Conservation (phyloP, 176 grass and related monocot genomes). For the Alopecurus myosuroides region DNA sequence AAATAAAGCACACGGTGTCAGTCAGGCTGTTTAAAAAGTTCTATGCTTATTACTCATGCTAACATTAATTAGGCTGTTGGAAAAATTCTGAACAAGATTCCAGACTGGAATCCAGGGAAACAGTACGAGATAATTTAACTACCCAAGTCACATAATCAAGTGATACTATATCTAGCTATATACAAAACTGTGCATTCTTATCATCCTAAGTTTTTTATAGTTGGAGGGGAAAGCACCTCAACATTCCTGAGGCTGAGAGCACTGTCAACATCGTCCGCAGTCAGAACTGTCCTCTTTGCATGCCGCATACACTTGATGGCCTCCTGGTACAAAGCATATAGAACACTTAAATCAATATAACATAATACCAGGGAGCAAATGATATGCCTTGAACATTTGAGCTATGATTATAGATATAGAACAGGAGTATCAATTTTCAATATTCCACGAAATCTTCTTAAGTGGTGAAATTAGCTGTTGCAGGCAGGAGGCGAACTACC, state of each 20-base stretch:
- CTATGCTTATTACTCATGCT: background rate
- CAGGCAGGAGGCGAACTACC: background rate
- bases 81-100: background rate
- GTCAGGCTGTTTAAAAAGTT: background rate
- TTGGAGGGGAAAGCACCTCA: conserved; percentile 43
- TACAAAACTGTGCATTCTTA: background rate
- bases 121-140: background rate
- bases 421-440: background rate
- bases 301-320: conserved; percentile 96
- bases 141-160: background rate
- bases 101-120: background rate
- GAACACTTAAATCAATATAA: background rate
- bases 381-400: background rate
- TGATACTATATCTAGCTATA: background rate
- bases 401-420: background rate
- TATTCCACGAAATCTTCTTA: background rate
- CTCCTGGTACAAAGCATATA: conserved; percentile 46
- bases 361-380: background rate
- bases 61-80: background rate
- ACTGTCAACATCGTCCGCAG: conserved; percentile 76
- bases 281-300: conserved; percentile 79
- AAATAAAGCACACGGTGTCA: conserved; percentile 3
- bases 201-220: background rate
- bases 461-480: background rate
- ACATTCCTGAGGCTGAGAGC: conserved; percentile 92